Evolutionary conservation across 192 early-diverging fungal genomes (phyloP), one percentile per base, ranked within the genome.

Genomic region (Mortierella antarctica): DNA sequence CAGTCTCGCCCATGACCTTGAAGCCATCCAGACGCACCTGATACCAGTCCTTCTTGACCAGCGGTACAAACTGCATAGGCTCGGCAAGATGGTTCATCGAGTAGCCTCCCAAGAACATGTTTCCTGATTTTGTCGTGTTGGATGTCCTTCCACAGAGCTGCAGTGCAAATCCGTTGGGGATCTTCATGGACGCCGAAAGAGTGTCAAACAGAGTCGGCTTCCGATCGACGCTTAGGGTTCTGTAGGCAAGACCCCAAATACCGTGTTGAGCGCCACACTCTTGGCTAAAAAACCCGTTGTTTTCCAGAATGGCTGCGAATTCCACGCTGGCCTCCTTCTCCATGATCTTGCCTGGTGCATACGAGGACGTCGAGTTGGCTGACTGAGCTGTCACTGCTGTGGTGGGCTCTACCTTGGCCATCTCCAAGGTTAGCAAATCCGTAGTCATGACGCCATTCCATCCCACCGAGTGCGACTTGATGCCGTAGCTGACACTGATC

Each of bases 401-500:
- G 15, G 48, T 5, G 41, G 62, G 59, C 6, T n/a, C 42, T 18
- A 80, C 70, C n/a, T 80, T 72, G 60, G 70, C 77, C 77, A 80
- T 68, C 40, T 72, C 77, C 21, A 80, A 0, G 4, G 77, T 68
- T 65, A 80, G 46, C 42, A 80, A 40, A 17, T 80, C 77, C n/a
- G 77, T 72, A 0, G 77, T 80, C 70, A 72, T 67, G 17, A 80
- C 77, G 1, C 77, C 77, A 40, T 48, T 72, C 77, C 77, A 80
- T 6, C 77, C 77, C 4, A 80, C 77, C 45, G 70, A 80, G 20
- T 80, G 77, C 6, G 77, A 58, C 49, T 70, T 70, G 65, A 80
- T 71, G 8, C 77, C 77, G 23, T 80, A 80, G n/a, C 70, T 80
- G 2, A 80, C 70, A 7, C 65, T 52, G 12, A 80, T 71, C 7